Base-by-base conservation (phyloP, 1,284 basidiomycete species). In the Neolentinus lepideus region DNA sequence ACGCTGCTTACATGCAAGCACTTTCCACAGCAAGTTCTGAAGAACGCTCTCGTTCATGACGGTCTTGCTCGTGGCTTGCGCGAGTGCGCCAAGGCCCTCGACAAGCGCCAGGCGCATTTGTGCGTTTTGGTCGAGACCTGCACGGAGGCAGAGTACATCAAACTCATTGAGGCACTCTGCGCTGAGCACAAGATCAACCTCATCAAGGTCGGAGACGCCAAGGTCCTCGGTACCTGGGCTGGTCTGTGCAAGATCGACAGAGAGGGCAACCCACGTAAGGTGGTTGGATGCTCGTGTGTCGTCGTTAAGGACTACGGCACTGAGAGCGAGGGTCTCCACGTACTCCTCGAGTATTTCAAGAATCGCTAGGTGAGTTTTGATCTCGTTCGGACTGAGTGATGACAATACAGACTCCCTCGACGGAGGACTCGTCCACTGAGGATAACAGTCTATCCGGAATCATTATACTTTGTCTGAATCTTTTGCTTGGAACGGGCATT, bases 191-290 rank as follows among this genome's bases (percentile, higher is more conserved):
- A 94, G 76, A 98, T 98, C 79, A 94, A 96, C 83, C 80, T 98
- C 64, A 98, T 98, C 89, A 98, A 98, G 80, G 94, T 99, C 69
- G 85, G 85, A 66, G 96, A 98, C 77, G 91, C 93, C 70, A 99
- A 99, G 81, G 87, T 96, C 64, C 88, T 99, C 67, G 96, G 95
- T 58, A 92, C 90, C 68, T 98, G 96, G 96, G 94, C 94, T 67
- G 96, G 96, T 74, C 85, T 99, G 62, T 98, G 95, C 87, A 97
- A 97, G 82, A 97, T 98, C 72, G 95, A 98, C 80, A 87, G 94
- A 68, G 96, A 99, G 80, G 96, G 96, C 67, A 98, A 98, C 80
- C 91, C 96, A 57, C 84, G 96, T 71, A 98, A 98, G 84, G 81
- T 98, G 69, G 93, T 96, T 61, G 91, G 91, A 60, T 95, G 92